These are phyloP conservation scores for Arthrocladium fulminans DNA, from an alignment of 2,329 filamentous ascomycete species.

Conservation along the genomic window DNA sequence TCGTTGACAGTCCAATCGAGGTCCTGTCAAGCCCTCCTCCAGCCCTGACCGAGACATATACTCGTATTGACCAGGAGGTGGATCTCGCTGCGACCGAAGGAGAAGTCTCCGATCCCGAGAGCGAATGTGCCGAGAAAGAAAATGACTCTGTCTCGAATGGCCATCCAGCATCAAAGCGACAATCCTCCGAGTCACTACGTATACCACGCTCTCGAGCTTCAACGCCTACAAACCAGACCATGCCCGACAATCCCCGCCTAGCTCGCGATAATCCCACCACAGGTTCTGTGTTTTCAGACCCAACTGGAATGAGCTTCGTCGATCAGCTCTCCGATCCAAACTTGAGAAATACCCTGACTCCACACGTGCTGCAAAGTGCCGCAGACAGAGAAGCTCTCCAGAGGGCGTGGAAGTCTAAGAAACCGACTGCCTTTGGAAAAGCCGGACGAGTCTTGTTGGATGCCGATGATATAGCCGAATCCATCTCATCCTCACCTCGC, in stretches of 20 bases:
- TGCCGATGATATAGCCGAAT: background rate
- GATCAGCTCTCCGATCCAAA: slow-evolving; percentile 28
- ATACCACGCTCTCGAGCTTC: slow-evolving; percentile 7
- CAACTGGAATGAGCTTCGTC: slow-evolving; percentile 27
- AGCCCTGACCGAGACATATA: slow-evolving; percentile 33
- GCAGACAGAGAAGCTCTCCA: slow-evolving; percentile 29
- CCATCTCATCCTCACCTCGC: slow-evolving; percentile 1
- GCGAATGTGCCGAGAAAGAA: slow-evolving; percentile 20
- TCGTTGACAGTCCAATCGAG: slow-evolving; percentile 27
- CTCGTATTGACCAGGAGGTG: slow-evolving; percentile 32
- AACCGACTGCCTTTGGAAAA: slow-evolving; percentile 28
- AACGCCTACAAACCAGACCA: slow-evolving; percentile 10
- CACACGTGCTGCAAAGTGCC: slow-evolving; percentile 29
- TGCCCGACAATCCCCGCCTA: slow-evolving; percentile 11
- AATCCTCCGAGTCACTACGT: background rate
- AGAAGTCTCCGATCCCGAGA: slow-evolving; percentile 24
- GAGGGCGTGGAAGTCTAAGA: slow-evolving; percentile 30
- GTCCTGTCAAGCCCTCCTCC: slow-evolving; percentile 29
- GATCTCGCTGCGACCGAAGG: slow-evolving; percentile 28
- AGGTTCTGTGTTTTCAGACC: slow-evolving; percentile 22
- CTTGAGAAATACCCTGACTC: slow-evolving; percentile 28
- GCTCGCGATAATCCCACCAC: slow-evolving; percentile 17
- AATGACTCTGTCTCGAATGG: background rate
- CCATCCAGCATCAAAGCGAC: background rate
- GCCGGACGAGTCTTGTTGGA: slow-evolving; percentile 2